These are phyloP conservation scores for Pleurozium schreberi DNA, from an alignment of 225 moss, liverwort and hornwort genomes.

Conservation along the genomic window DNA sequence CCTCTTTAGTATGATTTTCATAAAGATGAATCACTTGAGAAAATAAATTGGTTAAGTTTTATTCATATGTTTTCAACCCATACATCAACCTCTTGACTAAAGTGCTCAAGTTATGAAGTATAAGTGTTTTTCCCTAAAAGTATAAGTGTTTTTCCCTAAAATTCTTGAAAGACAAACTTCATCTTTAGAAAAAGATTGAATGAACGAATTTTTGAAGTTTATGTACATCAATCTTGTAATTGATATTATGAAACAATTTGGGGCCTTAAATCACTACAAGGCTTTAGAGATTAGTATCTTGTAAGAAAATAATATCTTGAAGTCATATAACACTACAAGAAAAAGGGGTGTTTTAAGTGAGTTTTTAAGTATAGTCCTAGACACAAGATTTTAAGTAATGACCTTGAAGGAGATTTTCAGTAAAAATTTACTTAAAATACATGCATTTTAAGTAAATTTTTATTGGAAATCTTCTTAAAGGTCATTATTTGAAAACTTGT, in stretches of 20 bases:
- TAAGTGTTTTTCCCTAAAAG: too few relatives aligned
- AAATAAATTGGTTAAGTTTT: too few relatives aligned
- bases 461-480: too few relatives aligned
- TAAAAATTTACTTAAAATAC: too few relatives aligned
- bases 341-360: too few relatives aligned
- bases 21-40: background rate
- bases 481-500: too few relatives aligned
- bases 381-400: too few relatives aligned
- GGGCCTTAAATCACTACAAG: fast-evolving
- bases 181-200: background rate
- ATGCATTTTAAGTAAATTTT: too few relatives aligned
- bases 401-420: too few relatives aligned
- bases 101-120: background rate
- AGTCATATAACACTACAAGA: too few relatives aligned
- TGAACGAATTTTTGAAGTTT: background rate
- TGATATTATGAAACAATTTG: background rate
- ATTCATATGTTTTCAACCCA: background rate
- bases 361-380: too few relatives aligned
- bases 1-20: background rate
- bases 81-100: background rate
- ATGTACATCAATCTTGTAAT: background rate
- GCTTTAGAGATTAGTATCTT: background rate
- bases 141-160: background rate
- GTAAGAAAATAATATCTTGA: background rate
- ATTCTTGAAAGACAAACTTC: too few relatives aligned